Evolutionary conservation across 305 asterid species (phyloP), one percentile per base, ranked within the genome.

Genomic region (Fraxinus angustifolia): DNA sequence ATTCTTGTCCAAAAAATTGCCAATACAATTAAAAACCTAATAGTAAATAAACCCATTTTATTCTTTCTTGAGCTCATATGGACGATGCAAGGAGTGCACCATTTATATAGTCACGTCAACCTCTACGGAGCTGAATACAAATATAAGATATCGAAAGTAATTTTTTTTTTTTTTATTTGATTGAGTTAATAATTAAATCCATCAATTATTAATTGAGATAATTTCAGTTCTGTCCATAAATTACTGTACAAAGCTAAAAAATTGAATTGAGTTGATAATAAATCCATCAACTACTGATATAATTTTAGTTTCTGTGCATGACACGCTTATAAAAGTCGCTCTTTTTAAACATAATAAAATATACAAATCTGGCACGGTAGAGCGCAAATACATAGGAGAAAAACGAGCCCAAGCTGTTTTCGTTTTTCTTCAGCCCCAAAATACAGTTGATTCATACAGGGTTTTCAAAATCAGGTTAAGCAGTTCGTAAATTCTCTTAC

Each of bases 401-500:
- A 33, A 33, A 33, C 35, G 35, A 33, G 35, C 48, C 68, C 40
- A 30, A 34, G 4, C 48, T n/a, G 26, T 6, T 33, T 31, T 6
- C 17, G 19, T 14, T 17, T 16, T 71, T 34, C 48, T 71, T 71
- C 48, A 8, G 76, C 50, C 76, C 36, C 75, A 31, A 68, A 71
- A 71, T 6, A 34, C 8, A 0, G 28, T 58, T 58, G 68, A 19
- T 35, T 38, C 77, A 77, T 31, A 77, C n/a, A 62, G 16, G 85
- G 28, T 17, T 81, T 58, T 56, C 73, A 81, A 76, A 45, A 76
- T 31, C 75, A 86, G 90, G 93, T 87, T 80, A 75, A 83, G 81
- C 36, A 34, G 72, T 78, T 73, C 12, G 84, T 30, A 21, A 75
- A 77, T 75, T 86, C 85, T 82, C 77, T 84, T 56, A 45, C 78